Percentiles rank a stretch among this genome's conserved stretches.
Conservation (phyloP, 192 early-diverging fungal species). For the Podila minutissima region DNA sequence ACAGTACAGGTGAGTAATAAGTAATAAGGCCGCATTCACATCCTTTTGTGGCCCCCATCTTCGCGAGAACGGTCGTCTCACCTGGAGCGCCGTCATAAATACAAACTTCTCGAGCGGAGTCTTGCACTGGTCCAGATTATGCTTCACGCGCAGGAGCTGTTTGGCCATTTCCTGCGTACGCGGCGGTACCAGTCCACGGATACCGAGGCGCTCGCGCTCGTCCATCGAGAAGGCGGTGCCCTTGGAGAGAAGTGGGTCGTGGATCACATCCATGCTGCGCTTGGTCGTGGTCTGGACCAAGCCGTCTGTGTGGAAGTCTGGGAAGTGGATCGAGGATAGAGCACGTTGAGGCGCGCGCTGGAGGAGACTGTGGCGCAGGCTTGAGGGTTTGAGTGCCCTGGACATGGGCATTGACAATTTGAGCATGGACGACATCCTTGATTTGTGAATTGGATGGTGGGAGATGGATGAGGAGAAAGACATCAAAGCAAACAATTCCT, state of each 20-base stretch:
- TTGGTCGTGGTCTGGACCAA: conserved; percentile 49
- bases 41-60: no score
- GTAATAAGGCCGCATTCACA: no score
- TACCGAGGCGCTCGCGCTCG: conserved; percentile 61
- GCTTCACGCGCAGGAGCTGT: conserved; percentile 59
- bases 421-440: no score
- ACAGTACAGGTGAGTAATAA: no score
- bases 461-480: no score
- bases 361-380: not conserved
- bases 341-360: conserved; percentile 6
- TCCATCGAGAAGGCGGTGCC: conserved; percentile 63
- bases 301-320: conserved; percentile 42
- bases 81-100: conserved; percentile 61
- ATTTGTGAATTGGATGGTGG: no score
- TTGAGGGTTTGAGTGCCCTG: not conserved
- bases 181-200: conserved; percentile 63
- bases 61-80: not conserved
- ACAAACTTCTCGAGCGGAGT: conserved; percentile 63
- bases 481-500: no score
- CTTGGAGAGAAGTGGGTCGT: conserved; percentile 63
- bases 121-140: conserved; percentile 56
- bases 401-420: not conserved
- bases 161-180: conserved; percentile 65
- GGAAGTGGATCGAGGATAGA: conserved; percentile 33
- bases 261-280: conserved; percentile 59